These are phyloP conservation scores for Marasmius tenuissimus DNA, from an alignment of 1,284 basidiomycete genomes.

Conservation along the genomic window DNA sequence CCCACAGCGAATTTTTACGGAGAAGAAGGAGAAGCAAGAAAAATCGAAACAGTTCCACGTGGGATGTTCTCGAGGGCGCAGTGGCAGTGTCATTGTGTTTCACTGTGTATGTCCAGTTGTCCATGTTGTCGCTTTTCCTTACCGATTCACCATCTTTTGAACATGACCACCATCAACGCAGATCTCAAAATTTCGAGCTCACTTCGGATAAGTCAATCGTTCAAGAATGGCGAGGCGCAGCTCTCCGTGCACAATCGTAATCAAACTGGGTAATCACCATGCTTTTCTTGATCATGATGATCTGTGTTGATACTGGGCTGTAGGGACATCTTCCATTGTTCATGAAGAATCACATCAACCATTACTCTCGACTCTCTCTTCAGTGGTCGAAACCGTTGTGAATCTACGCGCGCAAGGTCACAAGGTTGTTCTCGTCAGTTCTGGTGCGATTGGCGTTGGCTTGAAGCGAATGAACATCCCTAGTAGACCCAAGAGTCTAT, in stretches of 20 bases:
- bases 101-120: neutral
- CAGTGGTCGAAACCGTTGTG: conserved; percentile 90
- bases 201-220: neutral
- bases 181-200: no score
- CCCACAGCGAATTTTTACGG: neutral
- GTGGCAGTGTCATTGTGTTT: neutral
- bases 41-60: neutral
- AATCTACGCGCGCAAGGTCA: conserved; percentile 81
- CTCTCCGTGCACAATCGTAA: conserved; percentile 64
- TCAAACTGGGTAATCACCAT: conserved; percentile 67
- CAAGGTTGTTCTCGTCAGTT: conserved; percentile 93
- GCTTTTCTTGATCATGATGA: conserved; percentile 3
- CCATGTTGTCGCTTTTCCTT: neutral
- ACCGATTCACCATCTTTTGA: neutral
- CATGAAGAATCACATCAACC: conserved; percentile 90
- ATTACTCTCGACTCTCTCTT: conserved; percentile 86
- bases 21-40: neutral
- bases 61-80: neutral
- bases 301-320: conserved; percentile 6
- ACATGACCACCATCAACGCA: neutral
- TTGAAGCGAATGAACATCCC: conserved; percentile 88
- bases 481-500: conserved; percentile 79
- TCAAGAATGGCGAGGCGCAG: conserved; percentile 16
- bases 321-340: conserved; percentile 93
- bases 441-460: conserved; percentile 95